Base-by-base conservation (phyloP, 2,329 filamentous ascomycete genomes). In the Teratosphaeria epicoccoides region DNA sequence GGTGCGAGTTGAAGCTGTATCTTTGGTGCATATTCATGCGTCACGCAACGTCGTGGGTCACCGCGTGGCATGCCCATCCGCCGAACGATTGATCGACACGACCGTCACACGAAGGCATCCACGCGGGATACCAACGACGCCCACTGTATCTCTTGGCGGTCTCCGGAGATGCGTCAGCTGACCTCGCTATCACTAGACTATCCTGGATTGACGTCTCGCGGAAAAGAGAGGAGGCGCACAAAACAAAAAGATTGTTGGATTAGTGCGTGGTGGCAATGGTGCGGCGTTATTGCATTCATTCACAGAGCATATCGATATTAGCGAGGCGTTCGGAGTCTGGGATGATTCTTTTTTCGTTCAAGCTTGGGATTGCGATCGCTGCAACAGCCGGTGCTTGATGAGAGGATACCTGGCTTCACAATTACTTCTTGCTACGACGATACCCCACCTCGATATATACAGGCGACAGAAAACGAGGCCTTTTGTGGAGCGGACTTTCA, bases 301-400 rank as follows among this genome's bases (percentile, higher is more conserved):
- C 33, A 40, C 33, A 40, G 33, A 17, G 33, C 33, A 40, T 40
- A 40, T 40, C 33, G n/a, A 40, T 40, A 59, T 61, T 56, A 63
- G 61, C 61, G 60, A 62, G 60, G 60, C 54, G 60, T 63, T 61
- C 24, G 57, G 58, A 57, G 58, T 56, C 50, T 56, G 60, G 61
- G 58, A 61, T 63, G 58, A 61, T 56, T 61, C 55, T 53, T 59
- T 56, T 59, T 52, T 43, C 24, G 12, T 43, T 28, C 24, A 24
- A 45, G 24, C 28, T n/a, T 25, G 14, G 20, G 43, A 23, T 20
- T n/a, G 37, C 24, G 10, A 28, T 24, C 20, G 9, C 22, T 25
- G 20, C 24, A n/a, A 43, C 48, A 43, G 47, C 45, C 46, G 45
- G 28, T 33, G 49, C 49, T 52, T 49, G 43, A 52, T 52, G 58